Evolutionary conservation across 169 alveolate species (phyloP).

Genomic region (Eimeria nieschulzi): DNA sequence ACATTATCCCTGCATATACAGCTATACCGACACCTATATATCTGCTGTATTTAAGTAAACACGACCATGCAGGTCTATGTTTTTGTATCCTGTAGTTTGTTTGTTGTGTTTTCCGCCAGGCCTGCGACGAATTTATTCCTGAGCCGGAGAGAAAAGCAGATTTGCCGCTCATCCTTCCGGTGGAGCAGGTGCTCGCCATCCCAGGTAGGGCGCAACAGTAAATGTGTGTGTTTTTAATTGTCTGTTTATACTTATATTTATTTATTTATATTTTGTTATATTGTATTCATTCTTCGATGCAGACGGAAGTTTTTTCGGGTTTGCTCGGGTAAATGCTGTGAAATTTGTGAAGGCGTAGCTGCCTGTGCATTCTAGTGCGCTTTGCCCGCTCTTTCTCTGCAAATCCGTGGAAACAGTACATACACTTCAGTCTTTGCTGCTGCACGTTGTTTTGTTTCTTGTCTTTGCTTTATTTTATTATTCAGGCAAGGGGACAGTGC

Average conservation of each 20-base stretch:
- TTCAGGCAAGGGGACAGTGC: conserved; percentile 84
- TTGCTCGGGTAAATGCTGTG: too few species aligned
- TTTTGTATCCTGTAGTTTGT: background rate
- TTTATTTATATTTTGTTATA: background rate
- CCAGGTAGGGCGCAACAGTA: conserved; percentile 17
- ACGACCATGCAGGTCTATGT: background rate
- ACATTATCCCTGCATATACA: background rate
- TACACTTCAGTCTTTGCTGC: too few species aligned
- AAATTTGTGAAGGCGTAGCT: too few species aligned
- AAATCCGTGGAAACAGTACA: too few species aligned
- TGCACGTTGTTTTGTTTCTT: background rate
- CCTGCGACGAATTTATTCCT: conserved; percentile 88
- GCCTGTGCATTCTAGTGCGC: too few species aligned
- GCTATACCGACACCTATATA: background rate
- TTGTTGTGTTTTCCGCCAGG: background rate
- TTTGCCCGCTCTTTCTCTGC: too few species aligned
- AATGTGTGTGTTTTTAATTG: background rate
- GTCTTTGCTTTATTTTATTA: background rate
- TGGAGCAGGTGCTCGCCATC: conserved; percentile 63
- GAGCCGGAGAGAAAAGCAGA: conserved; percentile 75
- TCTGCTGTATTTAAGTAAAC: background rate
- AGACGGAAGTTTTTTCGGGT: too few species aligned
- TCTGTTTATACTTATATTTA: background rate
- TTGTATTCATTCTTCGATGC: background rate
- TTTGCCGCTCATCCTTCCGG: conserved; percentile 65